Evolutionary conservation across 2,329 filamentous ascomycete genomes (phyloP), one percentile per base, ranked within the genome.

Genomic region (Xylariaceae sp.): DNA sequence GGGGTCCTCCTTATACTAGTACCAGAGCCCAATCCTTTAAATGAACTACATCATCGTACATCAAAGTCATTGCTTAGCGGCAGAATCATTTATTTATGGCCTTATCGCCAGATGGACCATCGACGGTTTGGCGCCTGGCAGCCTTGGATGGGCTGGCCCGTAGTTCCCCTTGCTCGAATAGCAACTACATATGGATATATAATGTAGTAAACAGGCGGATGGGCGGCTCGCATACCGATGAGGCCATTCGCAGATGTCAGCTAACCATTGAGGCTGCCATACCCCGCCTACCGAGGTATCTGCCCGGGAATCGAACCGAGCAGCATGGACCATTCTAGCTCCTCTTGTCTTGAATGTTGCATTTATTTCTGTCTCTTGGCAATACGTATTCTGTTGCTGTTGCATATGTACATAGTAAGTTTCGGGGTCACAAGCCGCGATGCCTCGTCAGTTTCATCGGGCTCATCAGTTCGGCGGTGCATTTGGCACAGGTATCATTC

Each of bases 41-140:
- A 47, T 54, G 46, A 18, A 20, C 44, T 56, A 64, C 59, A 64
- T 63, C 61, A 60, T 63, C 57, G 50, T 60, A 60, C 61, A 57
- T 57, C 42, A 16, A 48, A 44, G 20, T 52, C 32, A 46, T 54
- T 57, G 32, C 12, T 50, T 44, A 50, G 44, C 26, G 49, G 32
- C 47, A 47, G 47, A 23, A 50, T 18, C 26, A 44, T 50, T 20
- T 50, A 23, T 40, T 54, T 3, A 48, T 54, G 18, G 52, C 49
- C 26, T 61, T 48, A n/a, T 50, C 3, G 56, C 55, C 48, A 48
- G 20, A 37, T 19, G 44, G 46, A 53, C 53, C 44, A 40, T 49
- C 26, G 40, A 18, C 51, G 37, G 20, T 40, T 53, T 18, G 52
- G 50, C 54, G 56, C 43, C 40, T 48, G 42, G 42, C 23, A 26